Conservation (phyloP, 2,329 filamentous ascomycete species). For the Gliomastix tumulicola region DNA sequence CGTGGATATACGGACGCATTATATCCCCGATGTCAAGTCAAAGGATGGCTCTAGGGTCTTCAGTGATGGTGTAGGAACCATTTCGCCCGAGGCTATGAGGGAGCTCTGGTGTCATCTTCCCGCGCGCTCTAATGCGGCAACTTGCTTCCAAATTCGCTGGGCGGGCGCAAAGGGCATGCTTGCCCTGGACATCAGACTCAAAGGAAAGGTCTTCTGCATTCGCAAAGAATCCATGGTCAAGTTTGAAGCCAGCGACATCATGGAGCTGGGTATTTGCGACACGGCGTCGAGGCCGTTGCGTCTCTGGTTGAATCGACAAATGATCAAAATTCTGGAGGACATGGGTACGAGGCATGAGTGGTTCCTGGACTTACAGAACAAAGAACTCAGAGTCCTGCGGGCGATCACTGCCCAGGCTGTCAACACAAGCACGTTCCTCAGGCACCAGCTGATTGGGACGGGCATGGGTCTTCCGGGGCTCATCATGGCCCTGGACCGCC, state of each 20-base stretch:
- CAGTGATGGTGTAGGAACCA: constrained; percentile 73
- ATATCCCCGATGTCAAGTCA: constrained; percentile 46
- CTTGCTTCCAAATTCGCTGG: constrained; percentile 68
- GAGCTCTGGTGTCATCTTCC: constrained; percentile 53
- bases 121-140: constrained; percentile 40
- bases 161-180: constrained; percentile 75
- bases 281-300: constrained; percentile 59
- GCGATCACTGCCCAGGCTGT: constrained; percentile 47
- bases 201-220: constrained; percentile 52
- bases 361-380: constrained; percentile 58
- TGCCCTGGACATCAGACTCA: constrained; percentile 55
- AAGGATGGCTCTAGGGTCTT: constrained; percentile 50
- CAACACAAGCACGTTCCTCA: constrained; percentile 62
- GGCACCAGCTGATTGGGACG: constrained; percentile 52
- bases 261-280: constrained; percentile 66
- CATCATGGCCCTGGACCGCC: constrained; percentile 48
- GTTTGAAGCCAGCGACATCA: constrained; percentile 49
- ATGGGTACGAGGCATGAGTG: constrained; percentile 50
- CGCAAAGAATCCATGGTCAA: constrained; percentile 72
- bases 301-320: constrained; percentile 67
- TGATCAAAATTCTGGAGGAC: constrained; percentile 84
- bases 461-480: constrained; percentile 54
- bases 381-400: constrained; percentile 54
- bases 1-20: constrained; percentile 19
- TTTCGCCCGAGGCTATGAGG: constrained; percentile 53